Base-by-base conservation (phyloP, 495 filamentous ascomycete genomes). In the Hyaloscypha bicolor region DNA sequence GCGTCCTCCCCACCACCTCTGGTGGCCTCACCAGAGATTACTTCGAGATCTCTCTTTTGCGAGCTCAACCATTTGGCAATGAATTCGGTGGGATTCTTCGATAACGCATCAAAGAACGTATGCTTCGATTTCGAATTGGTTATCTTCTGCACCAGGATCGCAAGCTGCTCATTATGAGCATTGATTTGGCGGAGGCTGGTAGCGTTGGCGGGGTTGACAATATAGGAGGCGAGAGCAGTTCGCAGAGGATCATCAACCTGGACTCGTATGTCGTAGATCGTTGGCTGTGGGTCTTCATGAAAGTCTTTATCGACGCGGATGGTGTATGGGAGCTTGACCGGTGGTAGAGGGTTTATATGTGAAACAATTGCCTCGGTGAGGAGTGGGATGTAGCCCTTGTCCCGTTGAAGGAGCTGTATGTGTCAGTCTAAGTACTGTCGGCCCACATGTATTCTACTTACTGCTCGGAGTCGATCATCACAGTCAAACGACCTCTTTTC, bases 281-380 rank as follows among this genome's bases (percentile, higher is more conserved):
- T 97, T 1, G 89, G 90, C 62, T 77, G 79, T 25, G 80, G 82
- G 63, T 79, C 77, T 64, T 79, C 80, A 81, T 95, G 90, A 79
- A 93, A 95, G 12, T 90, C 86, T 73, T 91, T 87, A 76, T 98
- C 95, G 53, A 96, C 90, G 72, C 96, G 94, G 77, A 98, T 96
- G 45, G 93, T 98, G 80, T 97, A 99, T 33, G 86, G 83, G 29
- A 98, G 87, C 69, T 90, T 88, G 74, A 97, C 85, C 0, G 95
- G 95, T 6, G 93, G 88, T 19, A 96, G 85, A 9, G 92, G 83
- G 37, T 81, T 87, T 45, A 97, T 86, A 76, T 97, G 93, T 4
- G 81, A 81, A 19, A 85, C 83, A 65, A 97, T 86, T 37, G 85
- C 81, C 29, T 96, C 90, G 51, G 90, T 88, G 67, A 99, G 87